Evolutionary conservation across 2,329 filamentous ascomycete genomes (phyloP), one percentile per base, ranked within the genome.

Genomic region (Madurella fahalii): DNA sequence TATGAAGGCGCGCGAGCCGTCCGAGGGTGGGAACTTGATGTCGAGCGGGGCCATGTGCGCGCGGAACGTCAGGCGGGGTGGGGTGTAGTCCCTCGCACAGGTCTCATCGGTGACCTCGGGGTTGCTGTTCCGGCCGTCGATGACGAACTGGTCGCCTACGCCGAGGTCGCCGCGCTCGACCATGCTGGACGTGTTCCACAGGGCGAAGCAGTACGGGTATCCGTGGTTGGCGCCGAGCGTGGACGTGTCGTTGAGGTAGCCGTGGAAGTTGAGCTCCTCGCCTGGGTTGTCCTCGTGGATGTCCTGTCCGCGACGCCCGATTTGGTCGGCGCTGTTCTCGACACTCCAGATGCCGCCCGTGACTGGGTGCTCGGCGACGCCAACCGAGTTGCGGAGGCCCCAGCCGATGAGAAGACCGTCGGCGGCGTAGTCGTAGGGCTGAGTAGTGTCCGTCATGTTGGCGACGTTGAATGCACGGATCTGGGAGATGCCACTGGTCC

Each of bases 1-100:
- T 16, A 91, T 72, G 70, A 81, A 90, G 1, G 85, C 86, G 2
- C 74, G 77, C 12, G 76, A 78, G 37, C 80, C 81, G 40, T 76
- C 70, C 9, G 15, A 16, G 0, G 73, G 64, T 58, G 80, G 76
- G 72, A 91, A 91, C 57, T 83, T 82, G 64, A 90, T 80, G 60
- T 89, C 86, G 1, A 90, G 72, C 0, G 88, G 88, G 0, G 87
- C 86, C 65, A 79, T 85, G 65, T 91, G 88, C 1, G 87, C 81
- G 48, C 72, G 71, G 62, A 80, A 80, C 5, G 81, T 81, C 30
- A 90, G 71, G 1, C 81, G 57, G 58, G 87, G 79, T 3, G 75
- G 60, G 16, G 76, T 67, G 20, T 72, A 75, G 25, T 76, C 65
- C 9, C 65, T 56, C 2, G 71, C 71, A 63, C 78, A 82, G 11